Evolutionary conservation across 768 basidiomycete genomes (phyloP), one percentile per base, ranked within the genome.

Genomic region (Exidia glandulosa): DNA sequence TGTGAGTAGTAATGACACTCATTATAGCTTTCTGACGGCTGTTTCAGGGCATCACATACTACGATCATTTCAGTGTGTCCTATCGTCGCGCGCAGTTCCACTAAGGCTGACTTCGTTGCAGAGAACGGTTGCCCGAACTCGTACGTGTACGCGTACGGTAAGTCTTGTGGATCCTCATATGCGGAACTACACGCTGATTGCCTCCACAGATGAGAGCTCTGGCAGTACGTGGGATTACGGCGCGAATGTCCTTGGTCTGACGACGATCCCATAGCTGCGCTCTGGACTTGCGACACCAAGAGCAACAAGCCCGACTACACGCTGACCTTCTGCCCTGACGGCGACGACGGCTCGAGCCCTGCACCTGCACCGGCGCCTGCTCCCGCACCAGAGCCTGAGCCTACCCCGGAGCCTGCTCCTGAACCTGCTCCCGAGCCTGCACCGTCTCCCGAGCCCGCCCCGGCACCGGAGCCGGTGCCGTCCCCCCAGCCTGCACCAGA

Each of bases 141-240:
- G n/a, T n/a, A n/a, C n/a, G n/a, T n/a, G n/a, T n/a, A n/a, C n/a
- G n/a, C n/a, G n/a, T n/a, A n/a, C n/a, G n/a, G n/a, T n/a, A n/a
- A n/a, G n/a, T n/a, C n/a, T n/a, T n/a, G n/a, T n/a, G n/a, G n/a
- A n/a, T n/a, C n/a, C n/a, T n/a, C n/a, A n/a, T n/a, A n/a, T n/a
- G n/a, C n/a, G n/a, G n/a, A n/a, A n/a, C n/a, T n/a, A n/a, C n/a
- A n/a, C n/a, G n/a, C n/a, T n/a, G n/a, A n/a, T n/a, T n/a, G n/a
- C n/a, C n/a, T n/a, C n/a, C n/a, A n/a, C n/a, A n/a, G 59, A 59
- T 27, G 59, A 59, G 59, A 54, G 48, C 50, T 59, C 59, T 10
- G 59, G 59, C 16, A 54, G 50, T 54, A 31, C 5, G 50, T 54
- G 25, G 50, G 6, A 14, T 3, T 6, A 19, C 23, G n/a, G n/a